A percentile compares a stretch with the other conserved stretches of the same genome.
Conservation (phyloP, 1,284 basidiomycete species). For the Exobasidium cylindrosporum region DNA sequence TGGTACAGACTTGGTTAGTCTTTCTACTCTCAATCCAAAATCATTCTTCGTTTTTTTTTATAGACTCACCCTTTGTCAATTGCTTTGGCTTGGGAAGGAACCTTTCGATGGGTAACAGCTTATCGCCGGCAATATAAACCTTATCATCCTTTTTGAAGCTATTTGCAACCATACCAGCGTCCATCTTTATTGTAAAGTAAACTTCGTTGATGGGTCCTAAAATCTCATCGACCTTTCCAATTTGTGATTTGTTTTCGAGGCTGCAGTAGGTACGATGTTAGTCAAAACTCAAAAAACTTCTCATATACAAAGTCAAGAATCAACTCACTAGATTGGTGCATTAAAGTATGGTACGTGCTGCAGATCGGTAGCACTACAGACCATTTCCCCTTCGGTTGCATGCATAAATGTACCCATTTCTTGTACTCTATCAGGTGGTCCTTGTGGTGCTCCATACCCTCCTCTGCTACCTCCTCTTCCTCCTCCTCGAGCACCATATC, state of each 20-base stretch:
- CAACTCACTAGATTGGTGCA: constrained; percentile 78
- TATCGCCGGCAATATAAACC: constrained; percentile 93
- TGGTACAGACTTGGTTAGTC: not conserved
- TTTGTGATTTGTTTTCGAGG: constrained; percentile 91
- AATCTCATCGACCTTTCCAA: constrained; percentile 95
- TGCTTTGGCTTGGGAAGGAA: constrained; percentile 94
- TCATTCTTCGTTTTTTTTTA: no score
- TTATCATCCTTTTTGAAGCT: constrained; percentile 98
- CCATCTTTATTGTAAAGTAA: constrained; percentile 97
- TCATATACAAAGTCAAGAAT: not conserved
- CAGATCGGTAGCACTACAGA: constrained; percentile 76
- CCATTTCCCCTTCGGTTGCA: constrained; percentile 97
- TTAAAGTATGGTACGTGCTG: constrained; percentile 87
- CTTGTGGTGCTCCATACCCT: constrained; percentile 37
- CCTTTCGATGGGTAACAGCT: constrained; percentile 89
- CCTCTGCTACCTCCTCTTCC: constrained; percentile 45
- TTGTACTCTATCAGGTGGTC: constrained; percentile 51
- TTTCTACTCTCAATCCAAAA: not conserved
- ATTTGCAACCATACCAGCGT: constrained; percentile 87
- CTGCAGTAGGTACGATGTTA: constrained; percentile 19
- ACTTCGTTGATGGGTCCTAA: constrained; percentile 98
- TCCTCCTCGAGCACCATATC: constrained; percentile 29
- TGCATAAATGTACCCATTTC: constrained; percentile 58
- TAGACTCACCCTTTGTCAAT: constrained; percentile 34
- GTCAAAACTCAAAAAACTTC: not conserved